These are phyloP conservation scores for Lichtheimia ramosa DNA, from an alignment of 371 early-diverging fungal species.

Conservation along the genomic window DNA sequence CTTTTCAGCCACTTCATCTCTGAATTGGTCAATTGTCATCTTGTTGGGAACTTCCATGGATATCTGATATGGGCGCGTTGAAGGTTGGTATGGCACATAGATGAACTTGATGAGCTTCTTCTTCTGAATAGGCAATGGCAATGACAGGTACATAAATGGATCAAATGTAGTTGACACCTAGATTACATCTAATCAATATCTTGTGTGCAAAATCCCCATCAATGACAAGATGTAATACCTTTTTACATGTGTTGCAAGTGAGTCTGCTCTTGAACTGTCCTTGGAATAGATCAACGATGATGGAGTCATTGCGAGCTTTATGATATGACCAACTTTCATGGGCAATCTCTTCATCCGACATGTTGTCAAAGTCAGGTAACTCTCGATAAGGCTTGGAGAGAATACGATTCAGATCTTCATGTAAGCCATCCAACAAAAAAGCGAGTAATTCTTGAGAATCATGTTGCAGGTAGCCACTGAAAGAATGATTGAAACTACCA, in stretches of 20 bases:
- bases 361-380: conserved; percentile 69
- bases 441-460: conserved; percentile 71
- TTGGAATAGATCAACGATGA: conserved; percentile 82
- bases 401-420: conserved; percentile 74
- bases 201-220: background rate
- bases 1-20: conserved; percentile 61
- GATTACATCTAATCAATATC: background rate
- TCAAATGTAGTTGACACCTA: conserved; percentile 69
- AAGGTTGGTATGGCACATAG: conserved; percentile 59
- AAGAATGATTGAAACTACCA: conserved; percentile 64
- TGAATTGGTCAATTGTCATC: conserved; percentile 62
- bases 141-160: conserved; percentile 69
- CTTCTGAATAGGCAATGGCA: conserved; percentile 63
- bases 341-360: conserved; percentile 63
- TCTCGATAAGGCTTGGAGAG: conserved; percentile 76
- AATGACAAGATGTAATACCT: conserved; percentile 22
- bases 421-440: conserved; percentile 61
- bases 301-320: conserved; percentile 65
- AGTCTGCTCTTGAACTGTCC: conserved; percentile 80
- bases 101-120: conserved; percentile 44
- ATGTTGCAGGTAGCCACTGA: conserved; percentile 74
- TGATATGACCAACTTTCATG: conserved; percentile 60
- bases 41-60: conserved; percentile 52
- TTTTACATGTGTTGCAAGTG: conserved; percentile 66
- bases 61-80: conserved; percentile 26